A percentile compares a stretch with the other conserved stretches of the same genome.
Evolutionary conservation across 352 stramenopile genomes (phyloP).

Genomic region (Achlya hypogyna): DNA sequence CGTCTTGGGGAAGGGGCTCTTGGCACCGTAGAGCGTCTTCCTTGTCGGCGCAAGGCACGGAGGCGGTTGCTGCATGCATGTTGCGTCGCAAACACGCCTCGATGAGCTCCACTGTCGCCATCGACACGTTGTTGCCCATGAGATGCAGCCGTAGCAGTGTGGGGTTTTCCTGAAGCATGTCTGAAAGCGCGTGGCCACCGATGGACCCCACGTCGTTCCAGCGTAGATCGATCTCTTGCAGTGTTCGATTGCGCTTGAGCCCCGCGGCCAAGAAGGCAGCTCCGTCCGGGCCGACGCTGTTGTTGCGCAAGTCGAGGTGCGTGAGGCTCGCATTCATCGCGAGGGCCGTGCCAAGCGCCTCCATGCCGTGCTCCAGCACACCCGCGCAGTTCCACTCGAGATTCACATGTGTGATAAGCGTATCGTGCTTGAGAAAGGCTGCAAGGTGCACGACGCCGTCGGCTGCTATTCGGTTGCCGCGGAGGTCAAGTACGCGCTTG

Average conservation of each 20-base stretch:
- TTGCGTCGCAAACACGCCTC: constrained; percentile 50
- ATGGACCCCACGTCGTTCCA: constrained; percentile 77
- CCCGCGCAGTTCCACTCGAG: constrained; percentile 82
- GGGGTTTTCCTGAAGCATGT: constrained; percentile 61
- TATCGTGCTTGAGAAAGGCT: constrained; percentile 41
- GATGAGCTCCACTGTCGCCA: constrained; percentile 59
- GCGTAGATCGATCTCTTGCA: constrained; percentile 65
- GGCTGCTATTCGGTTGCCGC: constrained; percentile 68
- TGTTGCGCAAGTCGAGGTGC: constrained; percentile 73
- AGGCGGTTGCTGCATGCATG: constrained; percentile 16
- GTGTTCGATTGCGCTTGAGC: constrained; percentile 46
- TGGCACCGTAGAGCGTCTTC: background rate
- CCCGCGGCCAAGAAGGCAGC: constrained; percentile 49
- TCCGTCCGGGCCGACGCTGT: constrained; percentile 67
- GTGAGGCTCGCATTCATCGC: constrained; percentile 55
- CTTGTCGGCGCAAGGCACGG: background rate
- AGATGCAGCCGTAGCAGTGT: constrained; percentile 52
- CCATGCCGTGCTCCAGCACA: constrained; percentile 59
- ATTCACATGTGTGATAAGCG: constrained; percentile 36
- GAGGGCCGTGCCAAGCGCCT: constrained; percentile 47
- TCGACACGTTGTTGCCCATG: constrained; percentile 67
- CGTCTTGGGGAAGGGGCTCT: background rate
- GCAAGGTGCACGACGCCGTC: constrained; percentile 42
- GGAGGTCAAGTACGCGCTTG: constrained; percentile 47
- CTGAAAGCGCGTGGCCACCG: constrained; percentile 56